A percentile compares a stretch with the other conserved stretches of the same genome.
Evolutionary conservation across 495 filamentous ascomycete species (phyloP).

Genomic region (Neurospora sp.): DNA sequence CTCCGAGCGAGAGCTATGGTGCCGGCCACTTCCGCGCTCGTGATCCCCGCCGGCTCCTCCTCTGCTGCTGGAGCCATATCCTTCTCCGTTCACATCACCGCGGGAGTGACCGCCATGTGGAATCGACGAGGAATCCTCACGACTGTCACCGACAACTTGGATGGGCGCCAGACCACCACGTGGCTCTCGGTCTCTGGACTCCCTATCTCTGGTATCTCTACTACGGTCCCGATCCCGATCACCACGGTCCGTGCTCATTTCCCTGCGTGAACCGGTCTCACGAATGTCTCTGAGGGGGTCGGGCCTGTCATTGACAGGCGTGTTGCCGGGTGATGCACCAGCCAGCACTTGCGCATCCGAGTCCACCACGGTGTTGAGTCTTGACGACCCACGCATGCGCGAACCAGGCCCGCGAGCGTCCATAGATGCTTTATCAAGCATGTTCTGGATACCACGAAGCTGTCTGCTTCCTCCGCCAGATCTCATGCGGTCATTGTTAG

Average conservation of each 20-base stretch:
- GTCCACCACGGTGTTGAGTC: slow-evolving; percentile 28
- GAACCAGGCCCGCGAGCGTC: slow-evolving; percentile 20
- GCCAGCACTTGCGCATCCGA: slow-evolving; percentile 39
- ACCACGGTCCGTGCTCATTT: slow-evolving; percentile 8
- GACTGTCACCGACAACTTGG: slow-evolving; percentile 20
- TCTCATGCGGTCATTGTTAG: slow-evolving; percentile 32
- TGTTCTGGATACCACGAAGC: slow-evolving; percentile 42
- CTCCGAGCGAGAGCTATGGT: slow-evolving; percentile 27
- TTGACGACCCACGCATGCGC: slow-evolving; percentile 24
- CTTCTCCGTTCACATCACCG: slow-evolving; percentile 20
- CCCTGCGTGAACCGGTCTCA: slow-evolving; percentile 14
- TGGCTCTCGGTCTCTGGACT: neutral
- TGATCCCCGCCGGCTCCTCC: slow-evolving; percentile 20
- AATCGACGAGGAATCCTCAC: slow-evolving; percentile 6
- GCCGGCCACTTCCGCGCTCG: slow-evolving; percentile 35
- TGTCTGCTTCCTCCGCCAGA: slow-evolving; percentile 30
- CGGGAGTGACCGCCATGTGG: neutral
- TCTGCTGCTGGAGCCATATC: slow-evolving; percentile 19
- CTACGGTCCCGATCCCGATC: neutral
- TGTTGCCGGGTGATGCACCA: slow-evolving; percentile 35
- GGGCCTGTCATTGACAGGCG: slow-evolving; percentile 34
- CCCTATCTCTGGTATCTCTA: neutral
- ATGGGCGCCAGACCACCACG: slow-evolving; percentile 16
- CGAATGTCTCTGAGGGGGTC: slow-evolving; percentile 19
- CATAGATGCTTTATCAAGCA: slow-evolving; percentile 33